These are phyloP conservation scores for Calycina marina DNA, from an alignment of 2,329 filamentous ascomycete species.

Conservation along the genomic window DNA sequence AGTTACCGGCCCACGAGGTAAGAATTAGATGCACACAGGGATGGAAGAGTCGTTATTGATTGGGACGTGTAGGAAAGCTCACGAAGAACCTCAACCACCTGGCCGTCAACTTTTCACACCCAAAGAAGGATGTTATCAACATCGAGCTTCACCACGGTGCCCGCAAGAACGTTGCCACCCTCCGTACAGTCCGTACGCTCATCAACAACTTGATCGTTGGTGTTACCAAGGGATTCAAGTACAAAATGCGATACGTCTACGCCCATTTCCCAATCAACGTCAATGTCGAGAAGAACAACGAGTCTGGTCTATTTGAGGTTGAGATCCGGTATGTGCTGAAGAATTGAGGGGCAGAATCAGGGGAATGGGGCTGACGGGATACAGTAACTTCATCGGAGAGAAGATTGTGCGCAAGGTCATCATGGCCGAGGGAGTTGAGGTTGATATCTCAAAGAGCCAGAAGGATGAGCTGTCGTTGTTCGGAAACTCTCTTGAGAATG, in stretches of 20 bases:
- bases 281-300: conserved; percentile 91
- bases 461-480: conserved; percentile 94
- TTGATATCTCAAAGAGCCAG: conserved; percentile 77
- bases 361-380: conserved; percentile 22
- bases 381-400: conserved; percentile 94
- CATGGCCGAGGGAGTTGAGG: conserved; percentile 82
- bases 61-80: conserved; percentile 59
- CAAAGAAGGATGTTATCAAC: conserved; percentile 74
- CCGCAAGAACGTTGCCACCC: conserved; percentile 94
- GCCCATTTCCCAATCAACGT: conserved; percentile 99
- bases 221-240: conserved; percentile 98
- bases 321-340: conserved; percentile 73
- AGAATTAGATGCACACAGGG: conserved; percentile 18
- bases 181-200: conserved; percentile 93
- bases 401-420: conserved; percentile 91
- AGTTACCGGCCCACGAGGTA: conserved; percentile 92
- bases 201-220: conserved; percentile 98
- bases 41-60: conserved; percentile 6
- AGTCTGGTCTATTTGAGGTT: conserved; percentile 77
- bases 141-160: conserved; percentile 98
- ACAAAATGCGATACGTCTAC: conserved; percentile 99
- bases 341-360: conserved; percentile 1
- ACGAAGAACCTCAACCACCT: conserved; percentile 93
- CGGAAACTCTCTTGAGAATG: conserved; percentile 93
- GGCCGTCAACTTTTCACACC: conserved; percentile 86